Base-by-base conservation (phyloP, 2,329 filamentous ascomycete genomes). In the Seiridium cupressi region DNA sequence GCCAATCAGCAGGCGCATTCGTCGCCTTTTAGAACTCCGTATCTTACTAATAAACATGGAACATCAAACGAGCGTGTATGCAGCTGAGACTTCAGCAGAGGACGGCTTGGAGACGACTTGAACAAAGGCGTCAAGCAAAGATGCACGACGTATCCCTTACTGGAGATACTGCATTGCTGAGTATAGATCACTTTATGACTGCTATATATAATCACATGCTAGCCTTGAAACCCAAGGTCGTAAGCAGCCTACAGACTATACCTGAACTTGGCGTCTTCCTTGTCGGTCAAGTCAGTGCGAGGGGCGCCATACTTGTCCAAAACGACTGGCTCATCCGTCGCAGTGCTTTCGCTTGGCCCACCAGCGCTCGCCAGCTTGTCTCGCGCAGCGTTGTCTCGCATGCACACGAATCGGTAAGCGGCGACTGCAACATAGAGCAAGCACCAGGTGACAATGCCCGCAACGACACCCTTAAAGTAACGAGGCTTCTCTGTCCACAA, bases 401-500 rank as follows among this genome's bases (percentile, higher is more conserved):
- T 58, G 51, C 76, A 78, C 3, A 75, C 32, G 31, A 62, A 66
- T 56, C 75, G 72, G 61, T 79, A 79, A 4, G 64, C 64, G 6
- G 63, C n/a, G 34, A 72, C 65, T 3, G 69, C 64, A 0, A 76
- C 53, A 56, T 78, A 69, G 1, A 80, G 66, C 4, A 79, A 60
- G 51, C 69, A 71, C 78, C 77, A 81, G 5, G 73, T 77, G 3
- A 79, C 77, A 36, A 82, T 69, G 2, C 70, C 73, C 2, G 77
- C 76, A 13, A 82, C 76, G 7, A 81, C 74, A 18, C 81, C 80
- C n/a, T 75, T 71, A 7, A 74, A 73, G 62, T 81, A 82, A 10
- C 77, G 68, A 9, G 79, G 77, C 53, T 68, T 70, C 32, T 75
- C 64, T 1, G 76, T 78, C 79, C 80, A 83, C 1, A 81, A 71